Evolutionary conservation across 2,329 filamentous ascomycete species (phyloP).

Genomic region (Bipolaris victoriae): DNA sequence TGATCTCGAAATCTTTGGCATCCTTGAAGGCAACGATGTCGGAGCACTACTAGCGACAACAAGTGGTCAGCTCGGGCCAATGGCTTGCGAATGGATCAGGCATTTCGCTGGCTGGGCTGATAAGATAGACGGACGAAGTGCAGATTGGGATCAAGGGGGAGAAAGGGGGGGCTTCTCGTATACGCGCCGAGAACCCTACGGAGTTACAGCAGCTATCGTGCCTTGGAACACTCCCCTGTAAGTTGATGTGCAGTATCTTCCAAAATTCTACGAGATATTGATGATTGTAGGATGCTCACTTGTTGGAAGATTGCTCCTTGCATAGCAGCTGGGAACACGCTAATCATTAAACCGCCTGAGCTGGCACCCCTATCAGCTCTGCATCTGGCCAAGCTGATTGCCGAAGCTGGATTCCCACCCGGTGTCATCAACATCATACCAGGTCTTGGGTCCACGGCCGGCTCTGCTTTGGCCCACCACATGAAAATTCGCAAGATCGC

Average conservation of each 20-base stretch:
- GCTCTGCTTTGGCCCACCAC: background rate
- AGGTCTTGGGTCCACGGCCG: background rate
- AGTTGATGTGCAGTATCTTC: background rate
- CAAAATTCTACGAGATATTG: background rate
- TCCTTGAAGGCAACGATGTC: background rate
- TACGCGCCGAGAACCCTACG: background rate
- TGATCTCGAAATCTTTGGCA: background rate
- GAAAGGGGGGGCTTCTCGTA: background rate
- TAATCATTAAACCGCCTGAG: background rate
- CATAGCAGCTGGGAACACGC: background rate
- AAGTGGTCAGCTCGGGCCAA: background rate
- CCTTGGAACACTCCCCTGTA: background rate
- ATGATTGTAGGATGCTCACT: background rate
- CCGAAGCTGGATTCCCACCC: background rate
- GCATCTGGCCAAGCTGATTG: background rate
- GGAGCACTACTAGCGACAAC: background rate
- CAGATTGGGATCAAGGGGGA: background rate
- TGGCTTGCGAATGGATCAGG: conserved; percentile 1
- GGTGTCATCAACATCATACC: background rate
- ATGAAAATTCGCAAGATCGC: conserved; percentile 53
- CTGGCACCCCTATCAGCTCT: background rate
- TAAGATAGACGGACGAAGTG: background rate
- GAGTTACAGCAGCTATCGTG: background rate
- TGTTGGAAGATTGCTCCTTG: background rate
- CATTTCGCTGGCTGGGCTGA: background rate